Evolutionary conservation across 2,329 filamentous ascomycete species (phyloP), one percentile per base, ranked within the genome.

Genomic region (Sporothrix variecibatus): DNA sequence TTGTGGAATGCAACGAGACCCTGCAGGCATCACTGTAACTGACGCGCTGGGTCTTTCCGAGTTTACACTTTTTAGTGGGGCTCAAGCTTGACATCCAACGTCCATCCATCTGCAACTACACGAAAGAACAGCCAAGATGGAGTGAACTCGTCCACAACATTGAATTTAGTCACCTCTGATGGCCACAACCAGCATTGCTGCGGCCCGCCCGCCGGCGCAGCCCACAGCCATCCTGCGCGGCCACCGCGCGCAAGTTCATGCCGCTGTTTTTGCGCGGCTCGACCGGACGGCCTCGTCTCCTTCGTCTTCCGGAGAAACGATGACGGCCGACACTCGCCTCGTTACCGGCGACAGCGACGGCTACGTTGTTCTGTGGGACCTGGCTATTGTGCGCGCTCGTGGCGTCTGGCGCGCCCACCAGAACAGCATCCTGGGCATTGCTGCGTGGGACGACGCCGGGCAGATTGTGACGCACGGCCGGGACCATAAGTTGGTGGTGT

Each of bases 331-430:
- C 53, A 70, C 72, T 28, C 65, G 72, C 17, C 65, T 73, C 12
- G 56, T 46, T 15, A 73, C 65, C 69, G 75, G 79, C 31, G 71
- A 56, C 38, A 74, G 75, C 34, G 81, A 80, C 46, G 81, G 82
- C n/a, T 82, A 84, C 56, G 88, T 88, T 46, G 88, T 97, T 7
- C 84, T 94, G 28, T 99, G 96, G 96, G 92, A 93, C 80, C 85
- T 97, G 53, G 88, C 91, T 34, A 93, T 91, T 71, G 95, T 97
- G 85, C 88, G 96, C 46, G 89, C 95, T 0, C 86, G 90, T 9
- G 93, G 92, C 1, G 93, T 96, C 3, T 99, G 96, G 96, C 91
- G 89, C 79, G 93, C 94, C 0, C 96, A 99, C 81, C 86, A 89
- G 62, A 92, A 89, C 46, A 89, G 93, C 26, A 91, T 98, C 38